Base-by-base conservation (phyloP, 352 stramenopile species). In the Achlya hypogyna region DNA sequence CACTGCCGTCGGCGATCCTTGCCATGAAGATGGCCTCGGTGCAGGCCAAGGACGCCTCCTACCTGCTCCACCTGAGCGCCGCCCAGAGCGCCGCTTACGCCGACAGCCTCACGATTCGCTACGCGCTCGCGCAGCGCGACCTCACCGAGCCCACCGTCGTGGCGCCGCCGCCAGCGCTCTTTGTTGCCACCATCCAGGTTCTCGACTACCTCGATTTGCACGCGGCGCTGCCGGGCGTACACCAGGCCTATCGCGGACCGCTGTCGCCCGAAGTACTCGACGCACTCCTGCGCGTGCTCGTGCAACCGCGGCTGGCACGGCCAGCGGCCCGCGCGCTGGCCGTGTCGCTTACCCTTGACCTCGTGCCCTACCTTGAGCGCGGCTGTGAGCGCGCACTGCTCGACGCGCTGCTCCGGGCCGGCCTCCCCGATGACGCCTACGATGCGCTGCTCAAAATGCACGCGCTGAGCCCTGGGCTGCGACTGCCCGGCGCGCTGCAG, bases 141-240 rank as follows among this genome's bases (percentile, higher is more conserved):
- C 23, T 23, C 35, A 63, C 54, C 4, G 34, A 63, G 22, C 31
- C 54, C 20, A 6, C 47, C 5, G 31, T 63, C 9, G 8, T 59
- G 3, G 20, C 60, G 20, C 60, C 60, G 34, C 35, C 60, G 28
- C 20, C 38, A 4, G 47, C 45, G 60, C 42, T 67, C n/a, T 42
- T 67, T 1, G 22, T 35, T 25, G 60, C 60, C 6, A 27, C 51
- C n/a, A 28, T 67, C 23, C 42, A 67, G 5, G 51, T 34, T 5
- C 60, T 67, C 27, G 60, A 25, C 25, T 49, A 49, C 20, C 60
- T 67, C 18, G 22, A 67, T 23, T n/a, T 32, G 4, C 60, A 67
- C 22, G 27, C 18, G 0, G 10, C 38, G 31, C 18, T 67, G 5
- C 60, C 60, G 28, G 28, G 38, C 2, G 25, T 67, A 8, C 23